Conservation (phyloP, 202 grass and related monocot species). For the Thinopyrum obtusiflorum region DNA sequence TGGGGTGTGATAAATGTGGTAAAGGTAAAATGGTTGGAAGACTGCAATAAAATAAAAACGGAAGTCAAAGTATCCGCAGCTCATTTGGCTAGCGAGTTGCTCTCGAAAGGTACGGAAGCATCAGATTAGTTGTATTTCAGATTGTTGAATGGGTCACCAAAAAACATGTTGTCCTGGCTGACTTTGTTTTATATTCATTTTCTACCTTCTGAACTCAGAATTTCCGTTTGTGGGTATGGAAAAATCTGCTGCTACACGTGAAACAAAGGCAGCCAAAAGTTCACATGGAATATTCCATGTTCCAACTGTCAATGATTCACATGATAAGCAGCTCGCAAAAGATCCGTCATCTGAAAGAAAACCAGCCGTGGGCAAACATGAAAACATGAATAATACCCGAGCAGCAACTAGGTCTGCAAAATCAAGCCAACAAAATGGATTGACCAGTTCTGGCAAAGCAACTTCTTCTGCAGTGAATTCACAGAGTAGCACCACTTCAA, state of each 20-base stretch:
- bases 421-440: constrained; percentile 43
- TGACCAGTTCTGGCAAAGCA: constrained; percentile 29
- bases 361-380: constrained; percentile 41
- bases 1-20: constrained; percentile 84
- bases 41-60: constrained; percentile 68
- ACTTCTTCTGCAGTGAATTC: constrained; percentile 28
- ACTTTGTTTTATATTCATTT: constrained; percentile 4
- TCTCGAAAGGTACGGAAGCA: constrained; percentile 62
- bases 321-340: constrained; percentile 48
- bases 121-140: constrained; percentile 29
- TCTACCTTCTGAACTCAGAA: constrained; percentile 42
- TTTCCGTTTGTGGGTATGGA: constrained; percentile 45
- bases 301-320: constrained; percentile 43
- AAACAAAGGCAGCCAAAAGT: constrained; percentile 53
- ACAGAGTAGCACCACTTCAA: constrained; percentile 52
- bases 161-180: constrained; percentile 11
- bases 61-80: constrained; percentile 61
- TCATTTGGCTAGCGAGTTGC: constrained; percentile 68
- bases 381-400: constrained; percentile 24
- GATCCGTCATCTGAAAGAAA: constrained; percentile 57
- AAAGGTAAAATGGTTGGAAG: constrained; percentile 78
- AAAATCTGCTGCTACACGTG: constrained; percentile 41
- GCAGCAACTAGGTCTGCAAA: constrained; percentile 43
- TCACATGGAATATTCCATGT: constrained; percentile 41
- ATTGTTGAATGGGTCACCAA: constrained; percentile 16